Percentiles rank a stretch among this genome's conserved stretches.
Evolutionary conservation across 495 filamentous ascomycete species (phyloP).

Genomic region (Thermochaetoides thermophila): DNA sequence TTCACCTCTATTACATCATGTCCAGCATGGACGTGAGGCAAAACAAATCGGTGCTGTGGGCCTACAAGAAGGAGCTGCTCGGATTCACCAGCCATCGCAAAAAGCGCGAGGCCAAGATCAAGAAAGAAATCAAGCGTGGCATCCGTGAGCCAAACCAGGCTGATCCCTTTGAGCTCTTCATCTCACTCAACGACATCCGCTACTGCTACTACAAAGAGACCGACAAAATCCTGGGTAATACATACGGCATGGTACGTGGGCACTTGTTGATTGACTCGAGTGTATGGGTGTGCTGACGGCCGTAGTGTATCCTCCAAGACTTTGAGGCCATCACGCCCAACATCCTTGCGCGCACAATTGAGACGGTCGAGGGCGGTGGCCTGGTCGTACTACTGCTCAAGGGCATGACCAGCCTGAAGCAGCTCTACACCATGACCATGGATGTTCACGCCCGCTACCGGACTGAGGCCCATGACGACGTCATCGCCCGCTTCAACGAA

Average conservation of each 20-base stretch:
- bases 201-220: conserved; percentile 99
- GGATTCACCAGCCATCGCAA: conserved; percentile 87
- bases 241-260: conserved; percentile 65
- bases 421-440: conserved; percentile 95
- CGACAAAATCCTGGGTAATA: conserved; percentile 98
- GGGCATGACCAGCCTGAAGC: conserved; percentile 93
- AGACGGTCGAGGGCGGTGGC: conserved; percentile 95
- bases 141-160: conserved; percentile 89
- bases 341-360: conserved; percentile 82
- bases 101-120: conserved; percentile 95
- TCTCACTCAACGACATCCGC: conserved; percentile 89
- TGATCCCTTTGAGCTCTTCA: conserved; percentile 95
- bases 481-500: conserved; percentile 93
- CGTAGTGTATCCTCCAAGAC: conserved; percentile 77
- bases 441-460: conserved; percentile 93
- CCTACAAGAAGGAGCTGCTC: conserved; percentile 96
- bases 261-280: neutral
- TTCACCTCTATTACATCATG: conserved; percentile 89
- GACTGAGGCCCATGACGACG: conserved; percentile 92
- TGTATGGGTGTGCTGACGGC: conserved; percentile 5
- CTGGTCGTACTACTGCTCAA: conserved; percentile 82
- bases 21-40: conserved; percentile 79
- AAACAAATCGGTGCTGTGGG: conserved; percentile 96
- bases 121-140: conserved; percentile 92
- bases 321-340: conserved; percentile 98